These are phyloP conservation scores for Cadophora luteo-olivacea DNA, from an alignment of 2,329 filamentous ascomycete genomes.

Conservation along the genomic window DNA sequence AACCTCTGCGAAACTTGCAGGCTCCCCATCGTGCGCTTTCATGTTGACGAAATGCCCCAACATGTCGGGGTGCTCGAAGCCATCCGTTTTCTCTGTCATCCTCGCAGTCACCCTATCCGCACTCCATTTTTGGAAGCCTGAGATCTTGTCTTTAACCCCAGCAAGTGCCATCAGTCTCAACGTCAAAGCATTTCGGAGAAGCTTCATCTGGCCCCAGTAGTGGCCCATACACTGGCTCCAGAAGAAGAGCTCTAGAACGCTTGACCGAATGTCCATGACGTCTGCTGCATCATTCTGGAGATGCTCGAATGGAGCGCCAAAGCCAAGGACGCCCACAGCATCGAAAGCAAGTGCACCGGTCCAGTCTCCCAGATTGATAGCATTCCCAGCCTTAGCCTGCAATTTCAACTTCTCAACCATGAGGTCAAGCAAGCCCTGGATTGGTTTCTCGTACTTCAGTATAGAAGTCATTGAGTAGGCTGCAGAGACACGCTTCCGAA, in stretches of 20 bases:
- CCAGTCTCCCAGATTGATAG: conserved; percentile 15
- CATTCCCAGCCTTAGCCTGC: conserved; percentile 9
- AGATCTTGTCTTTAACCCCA: not conserved
- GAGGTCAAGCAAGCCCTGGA: conserved; percentile 8
- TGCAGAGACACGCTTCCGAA: conserved; percentile 48
- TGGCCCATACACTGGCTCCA: conserved; percentile 8
- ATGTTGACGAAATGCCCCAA: conserved; percentile 19
- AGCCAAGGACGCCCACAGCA: conserved; percentile 50
- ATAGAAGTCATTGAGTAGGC: conserved; percentile 43
- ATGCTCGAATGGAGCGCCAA: conserved; percentile 50
- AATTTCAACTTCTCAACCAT: conserved; percentile 17
- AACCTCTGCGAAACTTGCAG: conserved; percentile 4
- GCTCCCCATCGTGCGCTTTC: conserved; percentile 13
- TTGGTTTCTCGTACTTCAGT: conserved; percentile 25
- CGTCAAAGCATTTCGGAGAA: not conserved
- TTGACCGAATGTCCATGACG: not conserved
- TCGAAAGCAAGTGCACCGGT: conserved; percentile 44
- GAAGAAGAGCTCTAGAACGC: conserved; percentile 4
- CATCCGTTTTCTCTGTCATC: conserved; percentile 8
- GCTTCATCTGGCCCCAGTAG: conserved; percentile 9
- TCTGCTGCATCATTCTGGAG: conserved; percentile 36
- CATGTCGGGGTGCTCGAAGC: conserved; percentile 15
- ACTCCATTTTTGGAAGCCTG: conserved; percentile 10
- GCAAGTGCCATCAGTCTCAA: not conserved
- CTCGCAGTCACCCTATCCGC: not conserved